phyloP scores from a whole-genome alignment of 2,329 filamentous ascomycete genomes.

The Penicillium olsonii region DNA sequence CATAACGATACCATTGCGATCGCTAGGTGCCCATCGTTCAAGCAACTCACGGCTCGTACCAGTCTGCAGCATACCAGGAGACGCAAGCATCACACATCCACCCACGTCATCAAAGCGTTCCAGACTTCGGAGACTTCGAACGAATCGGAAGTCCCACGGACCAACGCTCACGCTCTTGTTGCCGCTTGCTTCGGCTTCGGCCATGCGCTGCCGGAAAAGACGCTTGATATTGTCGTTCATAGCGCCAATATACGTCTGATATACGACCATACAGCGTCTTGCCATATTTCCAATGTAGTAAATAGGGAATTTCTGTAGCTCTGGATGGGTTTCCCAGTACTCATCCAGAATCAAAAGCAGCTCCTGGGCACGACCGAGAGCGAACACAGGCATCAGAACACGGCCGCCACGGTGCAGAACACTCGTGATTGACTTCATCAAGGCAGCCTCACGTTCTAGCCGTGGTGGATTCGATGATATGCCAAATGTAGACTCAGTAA shows the following conservation, averaged over 20 bases:
- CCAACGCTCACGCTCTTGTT: slow-evolving; percentile 69
- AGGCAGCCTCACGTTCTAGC: slow-evolving; percentile 82
- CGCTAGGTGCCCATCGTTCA: slow-evolving; percentile 93
- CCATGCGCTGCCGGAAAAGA: slow-evolving; percentile 89
- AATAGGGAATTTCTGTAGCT: slow-evolving; percentile 88
- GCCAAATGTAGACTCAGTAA: slow-evolving; percentile 96
- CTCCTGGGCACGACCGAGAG: slow-evolving; percentile 90
- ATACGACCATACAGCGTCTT: slow-evolving; percentile 96
- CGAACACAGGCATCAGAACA: slow-evolving; percentile 93
- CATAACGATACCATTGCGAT: slow-evolving; percentile 97
- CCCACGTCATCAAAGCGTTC: slow-evolving; percentile 96
- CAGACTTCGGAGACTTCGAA: slow-evolving; percentile 86
- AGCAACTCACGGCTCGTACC: slow-evolving; percentile 90
- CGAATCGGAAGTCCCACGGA: slow-evolving; percentile 96
- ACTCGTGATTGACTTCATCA: slow-evolving; percentile 93
- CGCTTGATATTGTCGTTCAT: slow-evolving; percentile 99
- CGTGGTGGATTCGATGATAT: slow-evolving; percentile 92
- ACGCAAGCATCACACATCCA: slow-evolving; percentile 94
- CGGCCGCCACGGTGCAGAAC: slow-evolving; percentile 90
- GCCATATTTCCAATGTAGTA: slow-evolving; percentile 97
- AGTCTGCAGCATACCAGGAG: slow-evolving; percentile 97
- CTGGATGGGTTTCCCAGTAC: slow-evolving; percentile 88
- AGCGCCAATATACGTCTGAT: slow-evolving; percentile 95
- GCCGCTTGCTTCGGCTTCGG: slow-evolving; percentile 79
- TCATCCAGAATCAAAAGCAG: slow-evolving; percentile 92